Evolutionary conservation across 345 rosid species (phyloP).

Genomic region (Citrus trifoliata): DNA sequence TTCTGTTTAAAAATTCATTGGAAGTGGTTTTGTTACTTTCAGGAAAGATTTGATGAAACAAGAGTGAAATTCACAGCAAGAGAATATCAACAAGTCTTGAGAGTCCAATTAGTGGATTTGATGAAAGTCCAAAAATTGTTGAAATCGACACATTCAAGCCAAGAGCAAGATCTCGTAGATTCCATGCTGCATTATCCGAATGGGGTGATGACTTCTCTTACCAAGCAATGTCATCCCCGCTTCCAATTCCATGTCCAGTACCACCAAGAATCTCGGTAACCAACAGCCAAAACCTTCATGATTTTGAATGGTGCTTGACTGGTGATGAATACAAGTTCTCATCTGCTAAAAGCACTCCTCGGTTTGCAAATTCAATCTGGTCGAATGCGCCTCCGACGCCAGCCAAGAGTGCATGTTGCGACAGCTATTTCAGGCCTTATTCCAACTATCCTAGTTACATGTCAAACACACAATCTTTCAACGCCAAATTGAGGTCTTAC

Average conservation of each 20-base stretch:
- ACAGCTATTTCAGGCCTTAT: slow-evolving; percentile 35
- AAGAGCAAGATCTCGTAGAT: slow-evolving; percentile 42
- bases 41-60: slow-evolving; percentile 41
- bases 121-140: slow-evolving; percentile 50
- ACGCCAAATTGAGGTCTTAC: slow-evolving; percentile 65
- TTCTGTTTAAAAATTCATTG: not conserved
- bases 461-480: slow-evolving; percentile 75
- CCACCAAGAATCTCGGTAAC: slow-evolving; percentile 32
- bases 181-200: slow-evolving; percentile 31
- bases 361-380: slow-evolving; percentile 24
- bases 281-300: slow-evolving; percentile 23
- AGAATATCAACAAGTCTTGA: slow-evolving; percentile 23
- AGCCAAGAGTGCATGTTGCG: slow-evolving; percentile 43
- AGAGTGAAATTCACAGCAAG: slow-evolving; percentile 37
- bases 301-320: slow-evolving; percentile 40
- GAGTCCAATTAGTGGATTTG: slow-evolving; percentile 18
- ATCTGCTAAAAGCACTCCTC: slow-evolving; percentile 61
- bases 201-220: slow-evolving; percentile 32
- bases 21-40: not conserved
- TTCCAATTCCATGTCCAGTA: slow-evolving; percentile 33
- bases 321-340: slow-evolving; percentile 51
- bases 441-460: slow-evolving; percentile 64
- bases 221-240: slow-evolving; percentile 35
- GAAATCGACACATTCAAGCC: slow-evolving; percentile 55
- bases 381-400: slow-evolving; percentile 35